Percentiles rank a stretch among this genome's conserved stretches.
These are phyloP conservation scores for Picea glauca DNA, from an alignment of 75 land plant genomes.

Conservation along the genomic window DNA sequence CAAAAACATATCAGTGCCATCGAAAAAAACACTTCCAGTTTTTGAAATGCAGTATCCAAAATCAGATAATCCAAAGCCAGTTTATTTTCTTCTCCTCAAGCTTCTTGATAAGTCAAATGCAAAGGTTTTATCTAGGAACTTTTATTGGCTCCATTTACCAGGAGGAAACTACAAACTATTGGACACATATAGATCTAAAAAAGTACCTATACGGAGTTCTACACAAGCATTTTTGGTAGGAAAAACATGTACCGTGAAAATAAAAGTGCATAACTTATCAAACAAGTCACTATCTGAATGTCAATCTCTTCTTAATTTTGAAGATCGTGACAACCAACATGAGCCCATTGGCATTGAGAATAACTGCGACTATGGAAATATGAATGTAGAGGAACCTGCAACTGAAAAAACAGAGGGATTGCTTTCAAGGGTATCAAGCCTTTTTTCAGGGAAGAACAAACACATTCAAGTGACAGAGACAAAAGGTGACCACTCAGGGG, in stretches of 20 bases:
- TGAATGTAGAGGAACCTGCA: not conserved
- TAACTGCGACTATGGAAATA: not conserved
- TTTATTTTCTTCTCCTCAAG: conserved; percentile 83
- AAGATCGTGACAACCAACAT: conserved; percentile 15
- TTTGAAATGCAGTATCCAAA: conserved; percentile 55
- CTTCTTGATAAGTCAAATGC: conserved; percentile 44
- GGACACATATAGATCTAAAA: conserved; percentile 48
- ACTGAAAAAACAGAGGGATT: conserved; percentile 19
- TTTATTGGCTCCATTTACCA: conserved; percentile 89
- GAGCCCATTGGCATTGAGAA: not conserved
- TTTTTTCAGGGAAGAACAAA: conserved; percentile 13
- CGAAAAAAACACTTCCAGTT: conserved; percentile 46
- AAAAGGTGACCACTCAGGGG: conserved; percentile 49
- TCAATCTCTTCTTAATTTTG: conserved; percentile 9
- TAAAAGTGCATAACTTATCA: conserved; percentile 53
- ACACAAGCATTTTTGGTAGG: conserved; percentile 39
- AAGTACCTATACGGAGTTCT: conserved; percentile 50
- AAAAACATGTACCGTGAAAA: conserved; percentile 32
- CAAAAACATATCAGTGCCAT: conserved; percentile 42
- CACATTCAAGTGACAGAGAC: conserved; percentile 15
- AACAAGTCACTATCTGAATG: conserved; percentile 20
- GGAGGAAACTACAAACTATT: conserved; percentile 72
- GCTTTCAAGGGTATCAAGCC: conserved; percentile 20
- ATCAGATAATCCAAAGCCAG: conserved; percentile 52
- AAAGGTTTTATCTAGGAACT: conserved; percentile 73